These are phyloP conservation scores for Kwoniella botswanensis DNA, from an alignment of 768 basidiomycete species.

Conservation along the genomic window DNA sequence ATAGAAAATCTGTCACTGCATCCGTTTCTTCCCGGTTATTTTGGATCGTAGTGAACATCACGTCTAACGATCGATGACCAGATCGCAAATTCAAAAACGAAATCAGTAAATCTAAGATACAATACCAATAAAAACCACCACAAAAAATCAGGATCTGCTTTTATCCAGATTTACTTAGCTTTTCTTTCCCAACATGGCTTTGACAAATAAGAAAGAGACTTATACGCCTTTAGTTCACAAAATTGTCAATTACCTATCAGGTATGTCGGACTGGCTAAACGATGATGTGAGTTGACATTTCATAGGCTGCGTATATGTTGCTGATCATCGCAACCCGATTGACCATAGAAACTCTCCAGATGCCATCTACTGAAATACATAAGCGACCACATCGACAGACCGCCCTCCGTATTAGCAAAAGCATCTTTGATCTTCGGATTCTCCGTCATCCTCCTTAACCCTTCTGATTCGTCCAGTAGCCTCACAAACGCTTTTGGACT, in stretches of 20 bases:
- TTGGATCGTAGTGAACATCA: no score
- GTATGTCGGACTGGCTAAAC: not conserved
- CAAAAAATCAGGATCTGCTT: no score
- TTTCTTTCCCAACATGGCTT: not conserved
- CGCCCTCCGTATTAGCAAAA: slow-evolving; percentile 19
- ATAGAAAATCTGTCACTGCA: no score
- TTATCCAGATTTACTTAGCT: no score
- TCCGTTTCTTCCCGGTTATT: no score
- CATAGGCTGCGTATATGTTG: not conserved
- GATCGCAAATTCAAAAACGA: no score
- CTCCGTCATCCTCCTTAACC: slow-evolving; percentile 19
- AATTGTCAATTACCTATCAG: not conserved
- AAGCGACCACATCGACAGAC: slow-evolving; percentile 17
- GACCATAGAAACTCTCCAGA: slow-evolving; percentile 2
- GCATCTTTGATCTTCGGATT: slow-evolving; percentile 4
- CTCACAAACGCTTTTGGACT: slow-evolving; percentile 11
- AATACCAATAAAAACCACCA: no score
- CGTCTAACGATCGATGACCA: no score
- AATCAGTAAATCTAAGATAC: no score
- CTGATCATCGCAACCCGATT: not conserved
- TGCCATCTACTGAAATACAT: slow-evolving; percentile 2
- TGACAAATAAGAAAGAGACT: not conserved
- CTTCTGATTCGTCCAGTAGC: slow-evolving; percentile 9
- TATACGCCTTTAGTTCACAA: not conserved
- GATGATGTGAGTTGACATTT: not conserved